A percentile compares a stretch with the other conserved stretches of the same genome.
phyloP scores from a whole-genome alignment of 1,139 yeast genomes.

The Debaryomycetaceae sp. region DNA sequence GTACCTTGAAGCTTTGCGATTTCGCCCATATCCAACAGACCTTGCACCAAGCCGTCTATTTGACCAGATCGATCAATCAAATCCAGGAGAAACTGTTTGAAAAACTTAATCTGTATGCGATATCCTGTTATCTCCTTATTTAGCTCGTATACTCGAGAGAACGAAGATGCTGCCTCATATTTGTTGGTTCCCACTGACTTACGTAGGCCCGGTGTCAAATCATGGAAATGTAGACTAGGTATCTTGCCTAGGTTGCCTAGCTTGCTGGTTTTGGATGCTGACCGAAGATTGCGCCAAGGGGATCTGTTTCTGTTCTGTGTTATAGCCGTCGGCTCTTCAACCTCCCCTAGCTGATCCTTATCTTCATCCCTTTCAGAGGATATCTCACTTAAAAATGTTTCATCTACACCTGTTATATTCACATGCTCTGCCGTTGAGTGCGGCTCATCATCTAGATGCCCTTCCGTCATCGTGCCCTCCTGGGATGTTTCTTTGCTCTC shows the following conservation, averaged over 20 bases:
- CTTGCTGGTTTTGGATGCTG: conserved; percentile 12
- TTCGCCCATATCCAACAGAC: conserved; percentile 19
- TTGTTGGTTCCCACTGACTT: not conserved
- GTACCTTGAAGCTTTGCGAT: conserved; percentile 21
- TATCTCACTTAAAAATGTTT: not conserved
- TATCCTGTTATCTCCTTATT: conserved; percentile 41
- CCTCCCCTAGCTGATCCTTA: not conserved
- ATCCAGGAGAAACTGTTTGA: conserved; percentile 39
- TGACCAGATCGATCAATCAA: conserved; percentile 25
- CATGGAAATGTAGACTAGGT: conserved; percentile 9
- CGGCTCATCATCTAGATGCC: not conserved
- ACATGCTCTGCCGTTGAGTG: too few species aligned
- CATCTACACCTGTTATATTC: not conserved
- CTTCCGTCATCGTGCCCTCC: not conserved
- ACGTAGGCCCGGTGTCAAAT: not conserved
- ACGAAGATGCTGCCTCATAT: conserved; percentile 7
- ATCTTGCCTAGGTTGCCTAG: conserved; percentile 4
- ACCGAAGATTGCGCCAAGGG: conserved; percentile 33
- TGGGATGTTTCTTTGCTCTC: not conserved
- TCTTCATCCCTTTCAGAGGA: not conserved
- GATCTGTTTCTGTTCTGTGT: conserved; percentile 5
- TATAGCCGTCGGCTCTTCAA: not conserved
- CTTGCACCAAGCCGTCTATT: conserved; percentile 6
- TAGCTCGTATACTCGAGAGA: conserved; percentile 26
- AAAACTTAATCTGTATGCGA: conserved; percentile 40